These are phyloP conservation scores for Pestalotiopsis sp. DNA, from an alignment of 2,329 filamentous ascomycete species.

Conservation along the genomic window DNA sequence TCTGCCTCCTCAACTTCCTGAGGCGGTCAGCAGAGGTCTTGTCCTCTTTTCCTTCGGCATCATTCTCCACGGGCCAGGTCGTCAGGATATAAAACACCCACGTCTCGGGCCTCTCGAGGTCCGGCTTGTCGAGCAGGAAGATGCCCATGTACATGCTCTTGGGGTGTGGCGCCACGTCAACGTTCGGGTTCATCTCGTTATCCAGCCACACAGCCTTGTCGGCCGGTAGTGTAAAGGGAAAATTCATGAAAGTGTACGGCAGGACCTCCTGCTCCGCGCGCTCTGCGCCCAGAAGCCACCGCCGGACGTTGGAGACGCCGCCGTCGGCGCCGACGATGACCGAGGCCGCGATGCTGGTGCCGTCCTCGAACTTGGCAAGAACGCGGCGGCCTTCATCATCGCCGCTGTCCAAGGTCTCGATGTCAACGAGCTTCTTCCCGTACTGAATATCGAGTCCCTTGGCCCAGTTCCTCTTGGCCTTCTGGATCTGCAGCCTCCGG, in stretches of 20 bases:
- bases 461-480: background rate
- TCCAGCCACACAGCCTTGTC: conserved; percentile 7
- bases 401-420: background rate
- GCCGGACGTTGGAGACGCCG: conserved; percentile 16
- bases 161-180: conserved; percentile 19
- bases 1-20: conserved; percentile 14
- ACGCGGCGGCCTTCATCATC: background rate
- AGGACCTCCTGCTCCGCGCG: conserved; percentile 14
- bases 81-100: conserved; percentile 19
- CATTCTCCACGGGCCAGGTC: conserved; percentile 13
- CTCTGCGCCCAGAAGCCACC: conserved; percentile 16
- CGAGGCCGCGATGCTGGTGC: background rate
- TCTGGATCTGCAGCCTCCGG: conserved; percentile 9
- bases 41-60: background rate
- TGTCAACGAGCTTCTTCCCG: conserved; percentile 16
- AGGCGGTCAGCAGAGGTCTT: conserved; percentile 7
- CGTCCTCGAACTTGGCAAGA: conserved; percentile 12
- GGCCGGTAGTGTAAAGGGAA: conserved; percentile 15
- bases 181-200: conserved; percentile 16
- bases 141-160: conserved; percentile 20
- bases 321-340: conserved; percentile 10
- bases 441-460: conserved; percentile 13
- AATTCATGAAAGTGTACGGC: conserved; percentile 19
- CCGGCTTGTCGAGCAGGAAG: conserved; percentile 20
- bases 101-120: conserved; percentile 16